Base-by-base conservation (phyloP, 225 moss, liverwort and hornwort species). In the Physcomitrellopsis africana region DNA sequence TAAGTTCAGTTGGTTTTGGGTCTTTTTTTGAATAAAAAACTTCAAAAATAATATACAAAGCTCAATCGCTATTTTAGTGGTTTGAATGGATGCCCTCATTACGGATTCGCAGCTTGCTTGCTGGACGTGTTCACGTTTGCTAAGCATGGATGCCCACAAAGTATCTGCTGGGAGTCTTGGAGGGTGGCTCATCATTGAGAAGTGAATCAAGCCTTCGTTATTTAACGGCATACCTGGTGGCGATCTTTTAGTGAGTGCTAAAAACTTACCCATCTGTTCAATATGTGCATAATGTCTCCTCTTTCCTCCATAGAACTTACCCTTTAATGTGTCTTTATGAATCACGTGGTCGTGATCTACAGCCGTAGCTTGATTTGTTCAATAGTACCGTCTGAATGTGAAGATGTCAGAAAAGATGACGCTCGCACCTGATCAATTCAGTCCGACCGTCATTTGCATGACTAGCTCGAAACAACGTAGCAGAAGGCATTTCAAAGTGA, bases 181-280 rank as follows among this genome's bases (percentile, higher is more conserved):
- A 67, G 81, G 84, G 7, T 87, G 87, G 87, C 58, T 87, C 12
- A 81, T 87, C 70, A 74, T 87, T 5, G 87, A 84, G 81, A 87
- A 84, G 76, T 87, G 87, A 84, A 87, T 84, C 73, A 79, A 87
- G 53, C 87, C 87, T n/a, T 74, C 87, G 9, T 29, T 84, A 11
- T 87, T 87, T 69, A 76, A 76, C 42, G 76, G 69, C 67, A 81
- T 84, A 9, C 79, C 79, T 57, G 76, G 81, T 13, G 24, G 76
- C 52, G 87, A 87, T 43, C 73, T 84, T n/a, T 84, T 77, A 20
- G 81, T 87, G 19, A 77, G 86, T 37, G 32, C 32, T 37, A 12
- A 67, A 12, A 45, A 47, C 63, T 16, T 15, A 5, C 56, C 42
- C 9, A 37, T 44, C 3, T 53, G 44, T 9, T 20, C 12, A 56